Percentiles rank a stretch among this genome's conserved stretches.
These are phyloP conservation scores for Aspergillus funiculosus DNA, from an alignment of 495 filamentous ascomycete species.

Conservation along the genomic window DNA sequence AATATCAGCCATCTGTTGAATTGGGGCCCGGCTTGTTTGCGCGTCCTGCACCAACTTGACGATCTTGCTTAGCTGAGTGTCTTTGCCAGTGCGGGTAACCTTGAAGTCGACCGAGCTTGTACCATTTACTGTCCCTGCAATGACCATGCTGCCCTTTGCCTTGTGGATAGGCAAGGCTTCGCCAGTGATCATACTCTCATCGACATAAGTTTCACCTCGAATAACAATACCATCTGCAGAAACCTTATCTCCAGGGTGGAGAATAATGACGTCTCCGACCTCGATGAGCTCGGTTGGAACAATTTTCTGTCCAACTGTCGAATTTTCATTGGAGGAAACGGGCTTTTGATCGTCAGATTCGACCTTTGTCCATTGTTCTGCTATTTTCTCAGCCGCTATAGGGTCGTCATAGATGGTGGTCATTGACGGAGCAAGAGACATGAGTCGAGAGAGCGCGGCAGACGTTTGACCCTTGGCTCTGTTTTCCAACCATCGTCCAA, in stretches of 20 bases:
- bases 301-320: conserved; percentile 60
- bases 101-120: conserved; percentile 86
- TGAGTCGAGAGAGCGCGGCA: conserved; percentile 86
- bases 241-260: conserved; percentile 93
- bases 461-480: conserved; percentile 95
- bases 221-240: conserved; percentile 88
- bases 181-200: conserved; percentile 98
- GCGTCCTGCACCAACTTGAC: conserved; percentile 95
- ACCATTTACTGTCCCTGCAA: conserved; percentile 97
- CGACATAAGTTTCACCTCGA: conserved; percentile 83
- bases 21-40: conserved; percentile 89
- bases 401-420: conserved; percentile 97
- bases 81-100: conserved; percentile 85
- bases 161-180: conserved; percentile 93
- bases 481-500: conserved; percentile 92
- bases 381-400: conserved; percentile 85
- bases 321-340: conserved; percentile 43
- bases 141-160: conserved; percentile 66
- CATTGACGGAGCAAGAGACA: conserved; percentile 95
- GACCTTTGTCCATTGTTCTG: conserved; percentile 60
- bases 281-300: conserved; percentile 95
- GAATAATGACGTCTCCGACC: conserved; percentile 86
- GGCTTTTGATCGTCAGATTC: conserved; percentile 15
- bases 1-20: conserved; percentile 87
- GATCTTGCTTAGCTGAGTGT: conserved; percentile 96